These are phyloP conservation scores for Trichoderma gamsii DNA, from an alignment of 495 filamentous ascomycete species.

Conservation along the genomic window DNA sequence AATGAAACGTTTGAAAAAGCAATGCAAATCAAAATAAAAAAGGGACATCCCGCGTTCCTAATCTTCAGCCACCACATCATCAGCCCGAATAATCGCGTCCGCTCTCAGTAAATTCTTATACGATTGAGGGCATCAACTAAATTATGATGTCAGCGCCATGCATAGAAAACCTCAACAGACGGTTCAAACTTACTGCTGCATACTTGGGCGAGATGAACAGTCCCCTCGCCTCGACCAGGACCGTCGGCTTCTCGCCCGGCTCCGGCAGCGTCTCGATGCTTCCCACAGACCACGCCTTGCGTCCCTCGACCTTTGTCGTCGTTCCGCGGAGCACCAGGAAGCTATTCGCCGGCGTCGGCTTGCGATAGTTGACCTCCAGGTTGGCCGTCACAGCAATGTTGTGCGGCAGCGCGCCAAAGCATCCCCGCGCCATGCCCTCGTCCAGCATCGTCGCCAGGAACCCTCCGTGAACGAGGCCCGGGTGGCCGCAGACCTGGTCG, in stretches of 20 bases:
- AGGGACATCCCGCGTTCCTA: too few relatives aligned
- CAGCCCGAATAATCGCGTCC: too few relatives aligned
- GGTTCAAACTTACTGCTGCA: slow-evolving; percentile 55
- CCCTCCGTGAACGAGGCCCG: slow-evolving; percentile 87
- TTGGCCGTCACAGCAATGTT: slow-evolving; percentile 88
- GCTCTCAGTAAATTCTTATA: too few relatives aligned
- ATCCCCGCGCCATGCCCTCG: slow-evolving; percentile 85
- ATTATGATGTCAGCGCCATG: too few relatives aligned
- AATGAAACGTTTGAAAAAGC: too few relatives aligned
- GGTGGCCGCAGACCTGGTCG: slow-evolving; percentile 78
- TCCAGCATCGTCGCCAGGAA: slow-evolving; percentile 87
- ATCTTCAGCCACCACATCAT: too few relatives aligned
- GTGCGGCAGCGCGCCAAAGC: slow-evolving; percentile 83
- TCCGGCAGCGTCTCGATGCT: slow-evolving; percentile 72
- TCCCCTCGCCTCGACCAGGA: slow-evolving; percentile 73
- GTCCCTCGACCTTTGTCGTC: slow-evolving; percentile 82
- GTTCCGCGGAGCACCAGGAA: slow-evolving; percentile 75
- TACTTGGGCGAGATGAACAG: slow-evolving; percentile 86
- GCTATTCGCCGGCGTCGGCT: slow-evolving; percentile 66
- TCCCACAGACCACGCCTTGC: slow-evolving; percentile 95
- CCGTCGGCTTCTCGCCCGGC: slow-evolving; percentile 53
- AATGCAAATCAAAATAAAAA: too few relatives aligned
- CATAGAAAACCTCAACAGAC: too few relatives aligned
- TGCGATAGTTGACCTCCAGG: slow-evolving; percentile 81
- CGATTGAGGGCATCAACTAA: slow-evolving; percentile 33